Conservation (phyloP, 1,284 basidiomycete genomes). For the Inonotus obliquus region DNA sequence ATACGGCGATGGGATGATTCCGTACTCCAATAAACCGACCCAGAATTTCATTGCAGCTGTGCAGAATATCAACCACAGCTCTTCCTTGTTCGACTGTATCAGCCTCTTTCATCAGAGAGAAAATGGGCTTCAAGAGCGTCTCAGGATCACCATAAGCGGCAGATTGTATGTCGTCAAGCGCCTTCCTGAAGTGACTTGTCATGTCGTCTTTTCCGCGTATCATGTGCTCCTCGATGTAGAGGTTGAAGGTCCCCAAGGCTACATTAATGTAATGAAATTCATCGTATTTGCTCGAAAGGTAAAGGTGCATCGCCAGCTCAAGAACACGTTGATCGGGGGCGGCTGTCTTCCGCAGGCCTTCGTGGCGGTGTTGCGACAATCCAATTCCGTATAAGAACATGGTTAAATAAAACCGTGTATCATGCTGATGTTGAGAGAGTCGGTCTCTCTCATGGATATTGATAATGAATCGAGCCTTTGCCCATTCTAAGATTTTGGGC, state of each 20-base stretch:
- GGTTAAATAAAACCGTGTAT: background rate
- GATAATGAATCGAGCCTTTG: background rate
- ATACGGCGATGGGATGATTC: background rate
- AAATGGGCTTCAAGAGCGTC: background rate
- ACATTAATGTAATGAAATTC: background rate
- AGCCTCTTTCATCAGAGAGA: background rate
- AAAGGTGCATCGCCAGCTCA: background rate
- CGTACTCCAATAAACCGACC: background rate
- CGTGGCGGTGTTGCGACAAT: background rate
- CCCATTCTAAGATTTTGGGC: background rate
- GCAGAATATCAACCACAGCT: background rate
- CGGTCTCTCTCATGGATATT: background rate
- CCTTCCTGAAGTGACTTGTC: background rate
- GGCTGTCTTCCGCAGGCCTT: background rate
- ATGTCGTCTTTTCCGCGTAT: background rate
- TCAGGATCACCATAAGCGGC: background rate
- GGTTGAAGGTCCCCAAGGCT: background rate
- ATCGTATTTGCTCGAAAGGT: background rate
- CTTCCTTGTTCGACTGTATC: no score
- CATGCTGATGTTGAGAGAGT: background rate
- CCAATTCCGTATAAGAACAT: background rate
- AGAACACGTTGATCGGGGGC: background rate
- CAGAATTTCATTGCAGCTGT: background rate
- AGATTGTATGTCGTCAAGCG: background rate
- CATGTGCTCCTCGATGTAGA: background rate